Conservation (phyloP, 495 filamentous ascomycete species). For the Hapsidospora chrysogenum region DNA sequence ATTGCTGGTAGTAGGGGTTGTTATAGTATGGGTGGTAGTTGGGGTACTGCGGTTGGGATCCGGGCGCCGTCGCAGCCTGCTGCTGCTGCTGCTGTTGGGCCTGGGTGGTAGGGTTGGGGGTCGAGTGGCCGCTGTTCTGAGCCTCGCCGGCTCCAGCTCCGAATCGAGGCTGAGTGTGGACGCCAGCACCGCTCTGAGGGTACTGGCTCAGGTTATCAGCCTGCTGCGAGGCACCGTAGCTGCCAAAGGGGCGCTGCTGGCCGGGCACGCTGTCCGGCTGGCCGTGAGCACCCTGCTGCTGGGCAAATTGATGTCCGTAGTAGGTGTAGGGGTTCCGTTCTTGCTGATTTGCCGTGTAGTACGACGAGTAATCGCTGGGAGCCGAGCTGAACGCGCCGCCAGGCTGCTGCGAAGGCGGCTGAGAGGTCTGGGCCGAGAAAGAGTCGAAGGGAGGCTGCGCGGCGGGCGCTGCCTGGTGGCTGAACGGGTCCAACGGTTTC, state of each 20-base stretch:
- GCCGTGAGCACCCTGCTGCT: slow-evolving; percentile 41
- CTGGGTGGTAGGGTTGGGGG: slow-evolving; percentile 66
- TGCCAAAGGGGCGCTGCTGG: slow-evolving; percentile 54
- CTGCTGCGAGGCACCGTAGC: slow-evolving; percentile 59
- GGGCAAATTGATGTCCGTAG: slow-evolving; percentile 53
- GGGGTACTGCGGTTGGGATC: slow-evolving; percentile 35
- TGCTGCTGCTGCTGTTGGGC: slow-evolving; percentile 45
- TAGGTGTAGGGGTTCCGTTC: slow-evolving; percentile 56
- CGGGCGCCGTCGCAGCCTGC: slow-evolving; percentile 13
- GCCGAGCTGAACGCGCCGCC: slow-evolving; percentile 50
- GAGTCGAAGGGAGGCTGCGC: slow-evolving; percentile 26
- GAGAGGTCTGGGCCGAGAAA: slow-evolving; percentile 43
- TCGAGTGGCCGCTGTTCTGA: slow-evolving; percentile 73
- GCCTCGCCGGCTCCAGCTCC: slow-evolving; percentile 58
- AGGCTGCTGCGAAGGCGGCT: slow-evolving; percentile 40
- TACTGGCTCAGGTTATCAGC: slow-evolving; percentile 62
- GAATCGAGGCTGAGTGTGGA: slow-evolving; percentile 33
- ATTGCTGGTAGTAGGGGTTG: slow-evolving; percentile 68
- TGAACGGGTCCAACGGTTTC: slow-evolving; percentile 81
- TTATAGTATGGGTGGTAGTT: slow-evolving; percentile 54
- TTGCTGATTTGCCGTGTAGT: slow-evolving; percentile 74
- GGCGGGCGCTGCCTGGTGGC: slow-evolving; percentile 42
- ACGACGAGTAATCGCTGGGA: slow-evolving; percentile 65
- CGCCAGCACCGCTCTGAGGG: slow-evolving; percentile 42
- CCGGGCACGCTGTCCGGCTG: slow-evolving; percentile 55